Base-by-base conservation (phyloP, 495 filamentous ascomycete species). In the Chaetomium tenue region DNA sequence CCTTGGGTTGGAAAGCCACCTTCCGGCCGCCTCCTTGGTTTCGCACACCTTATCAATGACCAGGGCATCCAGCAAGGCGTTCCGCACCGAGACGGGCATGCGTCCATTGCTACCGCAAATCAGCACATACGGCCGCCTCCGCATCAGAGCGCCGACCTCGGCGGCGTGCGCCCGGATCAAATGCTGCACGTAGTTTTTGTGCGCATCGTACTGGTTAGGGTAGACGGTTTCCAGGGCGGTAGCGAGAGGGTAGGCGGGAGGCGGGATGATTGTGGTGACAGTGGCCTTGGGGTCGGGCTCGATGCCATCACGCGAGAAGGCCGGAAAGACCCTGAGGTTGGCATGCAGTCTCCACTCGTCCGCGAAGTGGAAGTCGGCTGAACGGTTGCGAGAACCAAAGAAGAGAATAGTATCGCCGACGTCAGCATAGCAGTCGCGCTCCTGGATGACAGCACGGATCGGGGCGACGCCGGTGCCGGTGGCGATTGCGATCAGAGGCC, bases 401-500 rank as follows among this genome's bases (percentile, higher is more conserved):
- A 98, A 84, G 3, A 96, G 78, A 5, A 86, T 40, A 15, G 66
- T 77, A 8, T 74, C 67, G 6, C 71, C 75, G 0, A 33, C 67
- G 2, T 63, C 51, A 9, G 70, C 56, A 15, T 44, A 63, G 5
- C 37, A 26, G 6, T 23, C 40, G 40, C 89, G 81, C 66, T 96
- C 87, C 80, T 88, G 87, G 20, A 95, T 79, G 63, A 97, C 79
- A 2, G 90, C 84, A 0, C 93, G 85, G 72, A 97, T 88, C 0
- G 94, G 94, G 1, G 94, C 95, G 33, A 99, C 78, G 11, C 94
- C 94, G 0, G 94, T 99, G 13, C 94, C 94, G 0, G 94, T 89
- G 2, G 88, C 93, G 44, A 99, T 85, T 72, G 96, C 86, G 42
- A 98, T 76, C 1, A 91, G 79, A 1, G 94, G 90, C 52, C 72